These are phyloP conservation scores for Cupressus sempervirens DNA, from an alignment of 75 land plant species.

Conservation along the genomic window DNA sequence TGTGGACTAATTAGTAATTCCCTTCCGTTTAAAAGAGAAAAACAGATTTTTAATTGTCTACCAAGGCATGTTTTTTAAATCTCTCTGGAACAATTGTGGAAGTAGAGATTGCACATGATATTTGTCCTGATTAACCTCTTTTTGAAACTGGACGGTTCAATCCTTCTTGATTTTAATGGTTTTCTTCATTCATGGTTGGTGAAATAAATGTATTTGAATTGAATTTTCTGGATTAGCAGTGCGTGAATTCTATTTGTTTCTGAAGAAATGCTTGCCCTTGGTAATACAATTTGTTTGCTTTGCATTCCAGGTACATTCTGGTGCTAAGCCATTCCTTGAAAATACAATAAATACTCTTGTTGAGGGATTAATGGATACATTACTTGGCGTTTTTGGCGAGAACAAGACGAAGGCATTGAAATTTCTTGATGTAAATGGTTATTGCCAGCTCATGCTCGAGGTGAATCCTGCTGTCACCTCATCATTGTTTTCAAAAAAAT, in stretches of 20 bases:
- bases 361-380: conserved; percentile 83
- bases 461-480: conserved; percentile 23
- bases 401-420: conserved; percentile 58
- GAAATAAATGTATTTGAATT: neutral
- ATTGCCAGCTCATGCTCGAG: conserved; percentile 97
- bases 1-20: neutral
- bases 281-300: neutral
- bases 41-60: neutral
- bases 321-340: conserved; percentile 84
- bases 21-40: neutral
- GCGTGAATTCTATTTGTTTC: neutral
- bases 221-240: no score
- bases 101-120: neutral
- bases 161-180: neutral
- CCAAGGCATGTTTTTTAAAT: neutral
- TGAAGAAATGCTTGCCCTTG: neutral
- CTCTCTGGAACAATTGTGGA: neutral
- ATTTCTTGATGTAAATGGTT: conserved; percentile 78
- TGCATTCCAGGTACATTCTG: conserved; percentile 68
- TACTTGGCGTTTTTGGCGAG: conserved; percentile 70
- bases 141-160: neutral
- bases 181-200: neutral
- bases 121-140: neutral
- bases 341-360: conserved; percentile 73
- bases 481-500: neutral